Evolutionary conservation across 2,329 filamentous ascomycete genomes (phyloP), one percentile per base, ranked within the genome.

Genomic region (Aspergillus intermedius): DNA sequence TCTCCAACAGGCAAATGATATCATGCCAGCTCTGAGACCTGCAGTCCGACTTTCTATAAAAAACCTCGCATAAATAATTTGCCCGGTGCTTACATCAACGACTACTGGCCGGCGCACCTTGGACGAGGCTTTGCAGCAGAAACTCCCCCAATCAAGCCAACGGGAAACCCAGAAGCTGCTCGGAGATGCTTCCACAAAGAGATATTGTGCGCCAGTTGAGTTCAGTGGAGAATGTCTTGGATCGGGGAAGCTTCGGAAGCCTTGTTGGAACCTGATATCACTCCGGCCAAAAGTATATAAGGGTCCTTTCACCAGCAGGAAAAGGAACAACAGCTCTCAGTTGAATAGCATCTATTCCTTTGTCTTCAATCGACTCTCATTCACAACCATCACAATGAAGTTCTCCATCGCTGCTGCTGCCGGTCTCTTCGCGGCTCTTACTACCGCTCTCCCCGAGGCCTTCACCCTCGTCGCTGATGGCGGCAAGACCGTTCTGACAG

Each of bases 391-490:
- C 46, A 48, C 10, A 30, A 45, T 52, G 50, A 52, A 52, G 48
- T 21, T 52, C 48, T 45, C 47, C 32, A 34, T 50, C 25, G 50
- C 50, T 34, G 48, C 50, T 17, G 21, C 45, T 22, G 30, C 45
- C 15, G 19, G 42, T 32, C 43, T 50, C 42, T 25, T 52, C 25
- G 30, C 42, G 19, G 35, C 48, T 4, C 15, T 48, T 15, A 44
- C 50, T 15, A 37, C 50, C 44, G 23, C 45, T 8, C 48, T 52
- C 37, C 50, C 50, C 19, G 17, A 46, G 32, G 42, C 48, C 34
- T 52, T 52, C 40, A 52, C 50, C 9, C 48, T 52, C 21, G 50
- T 52, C 22, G 50, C 45, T n/a, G 48, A 52, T 15, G 50, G 48
- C 21, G 48, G 50, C 19, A 22, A 50, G 28, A 52, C 50, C 10